phyloP scores from a whole-genome alignment of 2,329 filamentous ascomycete genomes.

The Parastagonospora nodorum region DNA sequence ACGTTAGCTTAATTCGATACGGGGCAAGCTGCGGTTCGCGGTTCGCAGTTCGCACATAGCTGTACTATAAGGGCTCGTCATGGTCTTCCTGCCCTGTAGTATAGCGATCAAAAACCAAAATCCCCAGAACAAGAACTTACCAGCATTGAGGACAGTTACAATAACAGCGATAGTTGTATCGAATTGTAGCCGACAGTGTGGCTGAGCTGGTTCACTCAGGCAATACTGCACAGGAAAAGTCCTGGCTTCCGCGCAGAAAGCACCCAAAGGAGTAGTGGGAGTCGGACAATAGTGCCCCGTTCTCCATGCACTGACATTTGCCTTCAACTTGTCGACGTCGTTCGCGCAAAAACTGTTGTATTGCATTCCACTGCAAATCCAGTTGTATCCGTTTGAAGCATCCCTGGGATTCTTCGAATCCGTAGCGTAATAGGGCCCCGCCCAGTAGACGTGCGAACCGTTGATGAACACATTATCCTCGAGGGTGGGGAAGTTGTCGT shows the following conservation, averaged over 20 bases:
- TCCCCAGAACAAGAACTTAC: neutral
- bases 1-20: neutral
- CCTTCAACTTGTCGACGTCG: neutral
- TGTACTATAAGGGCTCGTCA: no score
- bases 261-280: neutral
- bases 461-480: neutral
- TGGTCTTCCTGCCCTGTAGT: no score
- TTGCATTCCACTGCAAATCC: constrained; percentile 12
- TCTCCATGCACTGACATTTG: constrained; percentile 4
- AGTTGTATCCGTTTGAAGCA: constrained; percentile 4
- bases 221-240: constrained; percentile 20
- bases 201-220: constrained; percentile 17
- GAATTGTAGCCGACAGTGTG: constrained; percentile 25
- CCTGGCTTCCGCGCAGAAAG: neutral
- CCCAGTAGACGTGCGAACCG: constrained; percentile 12
- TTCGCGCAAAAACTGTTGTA: neutral
- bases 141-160: constrained; percentile 21
- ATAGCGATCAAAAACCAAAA: no score
- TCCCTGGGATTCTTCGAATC: neutral
- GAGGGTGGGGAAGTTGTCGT: constrained; percentile 5
- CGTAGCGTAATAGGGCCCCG: neutral
- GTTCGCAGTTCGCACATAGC: no score
- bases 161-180: constrained; percentile 14
- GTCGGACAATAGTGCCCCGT: constrained; percentile 3
- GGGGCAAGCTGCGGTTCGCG: neutral